A percentile compares a stretch with the other conserved stretches of the same genome.
phyloP scores from a whole-genome alignment of 805 yeast species.

The Kazachstania viticola region DNA sequence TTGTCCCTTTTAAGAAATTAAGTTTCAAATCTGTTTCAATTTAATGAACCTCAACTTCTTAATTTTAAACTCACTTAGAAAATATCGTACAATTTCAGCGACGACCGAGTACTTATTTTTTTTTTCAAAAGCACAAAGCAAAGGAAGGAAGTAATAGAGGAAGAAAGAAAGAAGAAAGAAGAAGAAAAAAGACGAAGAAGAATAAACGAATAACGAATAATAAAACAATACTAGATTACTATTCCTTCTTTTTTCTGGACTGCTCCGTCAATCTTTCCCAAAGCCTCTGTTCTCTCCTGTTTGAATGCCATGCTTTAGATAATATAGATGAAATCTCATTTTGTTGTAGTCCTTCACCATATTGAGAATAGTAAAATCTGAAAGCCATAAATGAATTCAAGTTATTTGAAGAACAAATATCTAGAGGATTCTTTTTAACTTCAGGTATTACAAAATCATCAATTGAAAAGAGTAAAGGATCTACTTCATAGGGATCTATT shows the following conservation, averaged over 20 bases:
- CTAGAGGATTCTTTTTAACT: constrained; percentile 1
- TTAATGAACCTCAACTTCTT: too few relatives aligned
- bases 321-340: constrained; percentile 11
- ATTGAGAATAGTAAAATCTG: constrained; percentile 18
- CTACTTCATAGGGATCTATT: not conserved
- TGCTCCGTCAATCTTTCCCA: constrained; percentile 2
- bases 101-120: too few relatives aligned
- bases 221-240: not conserved
- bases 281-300: constrained; percentile 1
- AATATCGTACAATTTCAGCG: too few relatives aligned
- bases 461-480: not conserved
- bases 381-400: constrained; percentile 19
- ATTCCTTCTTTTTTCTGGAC: constrained; percentile 1
- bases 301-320: constrained; percentile 13
- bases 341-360: constrained; percentile 14
- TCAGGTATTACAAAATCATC: not conserved
- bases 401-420: constrained; percentile 3
- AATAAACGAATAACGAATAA: not conserved
- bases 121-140: too few relatives aligned
- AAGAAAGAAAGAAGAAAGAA: too few relatives aligned
- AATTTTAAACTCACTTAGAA: too few relatives aligned
- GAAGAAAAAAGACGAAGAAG: not conserved
- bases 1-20: too few relatives aligned
- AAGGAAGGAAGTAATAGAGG: too few relatives aligned
- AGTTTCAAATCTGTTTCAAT: too few relatives aligned